Conservation (phyloP, 257 asterid genomes). For the Plantago elongata region DNA sequence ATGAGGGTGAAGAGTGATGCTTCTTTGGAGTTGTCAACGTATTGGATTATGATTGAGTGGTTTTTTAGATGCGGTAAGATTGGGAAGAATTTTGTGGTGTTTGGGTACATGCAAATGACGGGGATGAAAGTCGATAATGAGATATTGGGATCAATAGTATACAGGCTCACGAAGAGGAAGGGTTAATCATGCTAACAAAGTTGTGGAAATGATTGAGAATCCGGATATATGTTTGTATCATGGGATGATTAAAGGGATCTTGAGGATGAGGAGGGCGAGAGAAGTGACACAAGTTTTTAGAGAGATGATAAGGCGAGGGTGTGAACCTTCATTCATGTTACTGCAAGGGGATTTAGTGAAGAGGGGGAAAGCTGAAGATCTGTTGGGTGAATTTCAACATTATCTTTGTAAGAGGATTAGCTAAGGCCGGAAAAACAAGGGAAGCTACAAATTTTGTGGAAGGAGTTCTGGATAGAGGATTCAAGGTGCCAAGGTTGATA, state of each 20-base stretch:
- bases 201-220: slow-evolving; percentile 44
- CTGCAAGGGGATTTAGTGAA: slow-evolving; percentile 90
- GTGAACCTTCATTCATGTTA: slow-evolving; percentile 84
- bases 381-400: slow-evolving; percentile 87
- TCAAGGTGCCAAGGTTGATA: slow-evolving; percentile 88
- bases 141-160: slow-evolving; percentile 44
- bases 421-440: slow-evolving; percentile 60
- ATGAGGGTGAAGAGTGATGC: slow-evolving; percentile 45
- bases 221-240: slow-evolving; percentile 59
- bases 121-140: slow-evolving; percentile 47
- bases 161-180: slow-evolving; percentile 62
- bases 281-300: slow-evolving; percentile 87
- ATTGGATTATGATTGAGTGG: slow-evolving; percentile 68
- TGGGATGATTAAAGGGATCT: slow-evolving; percentile 81
- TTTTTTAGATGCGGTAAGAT: slow-evolving; percentile 66
- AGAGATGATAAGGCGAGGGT: slow-evolving; percentile 73
- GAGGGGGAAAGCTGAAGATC: slow-evolving; percentile 82
- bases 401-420: slow-evolving; percentile 84
- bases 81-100: slow-evolving; percentile 47
- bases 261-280: slow-evolving; percentile 57
- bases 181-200: slow-evolving; percentile 50
- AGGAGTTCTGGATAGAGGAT: slow-evolving; percentile 57
- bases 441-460: slow-evolving; percentile 81
- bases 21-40: slow-evolving; percentile 46
- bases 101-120: slow-evolving; percentile 66